Evolutionary conservation across 2,329 filamentous ascomycete genomes (phyloP).

Genomic region (Colletotrichum trifolii): DNA sequence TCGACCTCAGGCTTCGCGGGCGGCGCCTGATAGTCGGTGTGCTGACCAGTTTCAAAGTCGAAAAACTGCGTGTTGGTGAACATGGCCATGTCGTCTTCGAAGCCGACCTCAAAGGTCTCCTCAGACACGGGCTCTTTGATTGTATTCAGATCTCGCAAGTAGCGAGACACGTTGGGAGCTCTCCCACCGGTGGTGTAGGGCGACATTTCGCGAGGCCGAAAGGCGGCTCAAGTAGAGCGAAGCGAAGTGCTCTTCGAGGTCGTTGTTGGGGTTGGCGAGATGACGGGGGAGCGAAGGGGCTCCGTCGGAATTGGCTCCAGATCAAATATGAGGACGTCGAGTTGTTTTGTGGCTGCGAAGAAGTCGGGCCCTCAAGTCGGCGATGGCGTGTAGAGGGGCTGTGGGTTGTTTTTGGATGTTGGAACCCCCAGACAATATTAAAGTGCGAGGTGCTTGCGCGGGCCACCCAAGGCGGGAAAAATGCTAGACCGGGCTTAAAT

Average conservation of each 20-base stretch:
- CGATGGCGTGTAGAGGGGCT: slow-evolving; percentile 29
- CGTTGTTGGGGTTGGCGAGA: slow-evolving; percentile 5
- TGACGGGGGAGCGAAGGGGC: slow-evolving; percentile 17
- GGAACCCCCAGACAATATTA: slow-evolving; percentile 11
- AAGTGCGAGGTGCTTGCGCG: slow-evolving; percentile 19
- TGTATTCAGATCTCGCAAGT: slow-evolving; percentile 87
- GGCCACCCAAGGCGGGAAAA: slow-evolving; percentile 21
- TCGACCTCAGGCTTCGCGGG: slow-evolving; percentile 57
- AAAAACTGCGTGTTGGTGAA: slow-evolving; percentile 88
- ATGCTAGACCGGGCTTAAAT: slow-evolving; percentile 6
- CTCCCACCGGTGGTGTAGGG: slow-evolving; percentile 77
- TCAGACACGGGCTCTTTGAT: slow-evolving; percentile 68
- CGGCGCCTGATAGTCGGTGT: slow-evolving; percentile 65
- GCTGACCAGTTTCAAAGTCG: slow-evolving; percentile 77
- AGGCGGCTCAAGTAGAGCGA: slow-evolving; percentile 21
- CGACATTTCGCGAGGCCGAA: slow-evolving; percentile 64
- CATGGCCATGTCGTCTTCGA: slow-evolving; percentile 79
- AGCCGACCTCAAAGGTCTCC: slow-evolving; percentile 63
- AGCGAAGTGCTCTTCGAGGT: not conserved
- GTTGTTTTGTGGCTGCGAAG: slow-evolving; percentile 28
- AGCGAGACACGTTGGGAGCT: slow-evolving; percentile 89
- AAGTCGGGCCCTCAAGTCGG: slow-evolving; percentile 16
- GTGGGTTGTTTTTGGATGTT: slow-evolving; percentile 23
- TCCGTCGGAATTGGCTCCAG: slow-evolving; percentile 17
- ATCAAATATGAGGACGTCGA: slow-evolving; percentile 21